Evolutionary conservation across 169 alveolate species (phyloP), one percentile per base, ranked within the genome.

Genomic region (Eimeria praecox): DNA sequence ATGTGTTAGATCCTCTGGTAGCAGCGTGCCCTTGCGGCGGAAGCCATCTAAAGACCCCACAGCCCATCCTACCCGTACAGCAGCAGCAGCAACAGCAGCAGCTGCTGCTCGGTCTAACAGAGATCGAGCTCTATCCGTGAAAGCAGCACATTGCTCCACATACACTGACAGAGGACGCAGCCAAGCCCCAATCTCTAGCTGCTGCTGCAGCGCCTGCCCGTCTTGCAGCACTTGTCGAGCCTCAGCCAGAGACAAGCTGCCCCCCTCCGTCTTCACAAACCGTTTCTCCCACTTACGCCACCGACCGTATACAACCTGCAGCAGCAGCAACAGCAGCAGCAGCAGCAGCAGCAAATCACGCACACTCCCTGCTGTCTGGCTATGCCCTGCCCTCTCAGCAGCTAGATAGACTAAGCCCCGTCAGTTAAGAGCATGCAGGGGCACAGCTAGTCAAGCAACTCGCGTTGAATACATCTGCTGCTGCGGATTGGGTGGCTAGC

Each of bases 231-330:
- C 93, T 66, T 82, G 96, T 30, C 90, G 89, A 1, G 96, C 85
- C 89, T 93, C 96, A 30, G 96, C 86, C 27, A 93, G 80, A 54
- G 96, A 82, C 78, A 93, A 35, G 10, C 93, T 80, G 59, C 96
- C 89, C 14, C 91, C 89, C 46, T 71, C 92, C 54, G 89, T 88
- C 94, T 93, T 93, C 89, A 54, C 90, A 42, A 64, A 93, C 24
- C 96, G 93, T 87, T 93, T 93, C 78, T 80, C 88, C 96, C 96
- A 93, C 88, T 83, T 80, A 24, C 96, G 96, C 96, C 96, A 93
- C 40, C 96, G 96, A 20, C 96, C 93, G 80, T 93, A 88, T 71
- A 93, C 87, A 46, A 49, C 88, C 94, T 93, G 92, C 73, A 92
- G 52, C 69, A 38, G 90, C 95, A 66, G 30, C 52, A n/a, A 56